Base-by-base conservation (phyloP, 2,329 filamentous ascomycete genomes). In the Fusarium nanum region DNA sequence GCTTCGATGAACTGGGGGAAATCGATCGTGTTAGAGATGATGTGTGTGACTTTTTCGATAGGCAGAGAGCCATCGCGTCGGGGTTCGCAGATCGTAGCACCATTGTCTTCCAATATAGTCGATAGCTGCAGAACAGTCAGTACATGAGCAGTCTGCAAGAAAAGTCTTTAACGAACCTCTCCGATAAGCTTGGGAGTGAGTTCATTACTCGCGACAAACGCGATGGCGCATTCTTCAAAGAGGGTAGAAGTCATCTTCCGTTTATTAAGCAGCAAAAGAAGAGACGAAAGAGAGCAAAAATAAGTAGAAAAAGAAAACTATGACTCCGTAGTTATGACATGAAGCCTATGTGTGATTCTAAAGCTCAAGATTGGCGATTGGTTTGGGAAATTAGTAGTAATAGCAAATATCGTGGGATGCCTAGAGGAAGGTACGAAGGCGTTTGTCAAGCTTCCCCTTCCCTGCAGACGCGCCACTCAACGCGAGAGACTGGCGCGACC, bases 1-100 rank as follows among this genome's bases (percentile, higher is more conserved):
- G 93, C 90, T 67, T 88, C 86, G 64, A 88, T 84, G 78, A 96
- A 98, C 75, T 95, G 89, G n/a, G 93, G 90, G 74, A 99, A 99
- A 78, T 99, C 94, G 80, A 93, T 92, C 2, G 92, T 95, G 62
- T 90, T 89, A 60, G 94, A 84, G 50, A 89, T 76, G 67, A 89
- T 85, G 74, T 89, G 87, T 23, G 87, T 87, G 52, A 84, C 82
- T 59, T 83, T 73, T 52, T 82, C 76, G 28, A 88, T 81, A 2
- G 81, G 80, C 16, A 88, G 77, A 16, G 82, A 81, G 71, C 85
- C 85, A 70, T 87, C 81, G 63, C 82, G 80, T 63, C 81, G 80
- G 14, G 82, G 82, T 47, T 84, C 80, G 67, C 85, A 77, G 4
- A 88, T 79, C 34, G 80, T 75, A 59, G 83, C 87, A 70, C 86